Conservation (phyloP, 148 eudicot genomes). For the Amaranthus hypochondriacus region DNA sequence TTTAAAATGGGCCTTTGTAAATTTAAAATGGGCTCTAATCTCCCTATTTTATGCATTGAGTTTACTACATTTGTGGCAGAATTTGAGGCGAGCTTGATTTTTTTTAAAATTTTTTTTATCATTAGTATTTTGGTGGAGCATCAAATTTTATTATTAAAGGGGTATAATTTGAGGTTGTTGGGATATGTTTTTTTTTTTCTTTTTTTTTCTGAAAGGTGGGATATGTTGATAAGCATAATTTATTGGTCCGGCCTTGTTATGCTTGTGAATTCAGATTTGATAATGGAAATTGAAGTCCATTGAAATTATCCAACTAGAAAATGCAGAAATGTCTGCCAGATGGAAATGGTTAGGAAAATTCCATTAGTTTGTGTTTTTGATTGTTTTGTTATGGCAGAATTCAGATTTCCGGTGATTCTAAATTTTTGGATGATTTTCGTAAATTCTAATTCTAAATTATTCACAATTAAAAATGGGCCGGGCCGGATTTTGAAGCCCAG, state of each 20-base stretch:
- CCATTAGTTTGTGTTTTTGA: too few relatives aligned
- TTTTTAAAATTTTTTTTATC: not conserved
- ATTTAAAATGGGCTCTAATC: too few relatives aligned
- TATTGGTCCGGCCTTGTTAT: not conserved
- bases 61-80: constrained; percentile 17
- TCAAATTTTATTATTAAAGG: not conserved
- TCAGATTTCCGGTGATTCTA: too few relatives aligned
- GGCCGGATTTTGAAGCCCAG: too few relatives aligned
- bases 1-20: too few relatives aligned
- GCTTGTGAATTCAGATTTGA: not conserved
- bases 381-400: not conserved
- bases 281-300: not conserved
- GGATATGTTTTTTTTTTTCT: not conserved
- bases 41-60: constrained; percentile 14
- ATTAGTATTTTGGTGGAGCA: not conserved
- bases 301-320: constrained; percentile 1
- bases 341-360: not conserved
- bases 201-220: too few relatives aligned
- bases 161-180: constrained; percentile 1
- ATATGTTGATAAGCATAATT: not conserved
- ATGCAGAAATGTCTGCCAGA: not conserved
- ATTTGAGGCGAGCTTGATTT: constrained; percentile 6
- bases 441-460: too few relatives aligned
- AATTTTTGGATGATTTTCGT: too few relatives aligned
- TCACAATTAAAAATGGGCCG: too few relatives aligned